Evolutionary conservation across 129 eudicot species (phyloP).

Genomic region (Lactuca saligna): DNA sequence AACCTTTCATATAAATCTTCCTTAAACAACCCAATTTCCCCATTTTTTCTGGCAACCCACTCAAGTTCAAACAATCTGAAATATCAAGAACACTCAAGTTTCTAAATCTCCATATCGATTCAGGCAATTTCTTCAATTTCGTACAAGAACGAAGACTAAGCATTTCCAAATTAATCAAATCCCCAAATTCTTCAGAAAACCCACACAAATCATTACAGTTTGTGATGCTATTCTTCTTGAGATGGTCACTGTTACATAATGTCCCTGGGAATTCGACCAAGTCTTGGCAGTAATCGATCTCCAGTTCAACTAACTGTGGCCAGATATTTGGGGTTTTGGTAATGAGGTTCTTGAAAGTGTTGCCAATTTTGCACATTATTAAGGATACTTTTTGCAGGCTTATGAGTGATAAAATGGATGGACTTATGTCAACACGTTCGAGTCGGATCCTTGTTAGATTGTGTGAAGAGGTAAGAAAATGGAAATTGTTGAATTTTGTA

Average conservation of each 20-base stretch:
- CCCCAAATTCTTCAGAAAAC: conserved; percentile 39
- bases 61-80: neutral
- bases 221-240: conserved; percentile 41
- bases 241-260: conserved; percentile 30
- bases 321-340: conserved; percentile 18
- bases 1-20: neutral
- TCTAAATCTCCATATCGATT: neutral
- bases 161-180: conserved; percentile 31
- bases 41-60: conserved; percentile 1
- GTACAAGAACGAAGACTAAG: conserved; percentile 40
- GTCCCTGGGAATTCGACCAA: conserved; percentile 28
- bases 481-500: conserved; percentile 22
- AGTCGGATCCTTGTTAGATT: conserved; percentile 42
- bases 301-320: conserved; percentile 41
- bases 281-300: conserved; percentile 48
- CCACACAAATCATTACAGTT: conserved; percentile 36
- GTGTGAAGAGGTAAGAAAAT: conserved; percentile 22
- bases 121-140: conserved; percentile 21
- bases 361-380: conserved; percentile 38
- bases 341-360: conserved; percentile 20
- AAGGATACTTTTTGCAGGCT: conserved; percentile 44
- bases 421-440: conserved; percentile 32
- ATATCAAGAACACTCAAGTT: neutral
- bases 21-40: conserved; percentile 2
- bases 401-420: conserved; percentile 17